Evolutionary conservation across 2,329 filamentous ascomycete genomes (phyloP).

Genomic region (Scedosporium boydii): DNA sequence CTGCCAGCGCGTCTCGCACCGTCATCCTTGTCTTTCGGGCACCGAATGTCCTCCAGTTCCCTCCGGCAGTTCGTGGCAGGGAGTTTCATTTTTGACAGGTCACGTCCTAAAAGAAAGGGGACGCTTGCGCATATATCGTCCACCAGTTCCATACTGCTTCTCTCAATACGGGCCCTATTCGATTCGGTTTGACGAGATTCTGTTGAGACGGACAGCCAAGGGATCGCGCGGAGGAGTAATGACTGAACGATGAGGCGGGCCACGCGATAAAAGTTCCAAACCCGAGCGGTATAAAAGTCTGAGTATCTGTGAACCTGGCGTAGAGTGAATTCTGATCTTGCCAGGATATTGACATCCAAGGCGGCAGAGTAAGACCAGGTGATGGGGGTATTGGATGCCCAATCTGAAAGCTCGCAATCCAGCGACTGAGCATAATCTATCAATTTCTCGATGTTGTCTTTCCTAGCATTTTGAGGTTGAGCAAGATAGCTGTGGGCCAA

Average conservation of each 20-base stretch:
- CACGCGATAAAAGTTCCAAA: slow-evolving; percentile 11
- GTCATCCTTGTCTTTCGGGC: not conserved
- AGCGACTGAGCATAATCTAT: not conserved
- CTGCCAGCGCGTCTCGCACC: slow-evolving; percentile 1
- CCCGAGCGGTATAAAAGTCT: slow-evolving; percentile 10
- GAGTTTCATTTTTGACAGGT: slow-evolving; percentile 9
- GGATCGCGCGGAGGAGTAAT: slow-evolving; percentile 5
- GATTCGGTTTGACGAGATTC: not conserved
- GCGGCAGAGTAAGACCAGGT: slow-evolving; percentile 2
- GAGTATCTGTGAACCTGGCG: slow-evolving; percentile 8
- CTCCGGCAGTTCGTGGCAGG: not conserved
- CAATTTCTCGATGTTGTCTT: not conserved
- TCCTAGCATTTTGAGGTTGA: not conserved
- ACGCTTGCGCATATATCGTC: slow-evolving; percentile 10
- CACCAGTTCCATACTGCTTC: slow-evolving; percentile 2
- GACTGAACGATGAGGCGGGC: slow-evolving; percentile 10
- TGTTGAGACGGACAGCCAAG: not conserved
- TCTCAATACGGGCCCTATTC: not conserved
- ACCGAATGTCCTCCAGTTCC: not conserved
- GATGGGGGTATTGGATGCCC: not conserved
- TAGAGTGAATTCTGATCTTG: slow-evolving; percentile 2
- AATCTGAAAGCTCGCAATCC: not conserved
- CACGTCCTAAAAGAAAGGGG: slow-evolving; percentile 7
- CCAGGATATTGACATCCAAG: not conserved
- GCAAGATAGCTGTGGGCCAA: not conserved